Evolutionary conservation across 2,329 filamentous ascomycete genomes (phyloP).

Genomic region (Furcasterigmium furcatum): DNA sequence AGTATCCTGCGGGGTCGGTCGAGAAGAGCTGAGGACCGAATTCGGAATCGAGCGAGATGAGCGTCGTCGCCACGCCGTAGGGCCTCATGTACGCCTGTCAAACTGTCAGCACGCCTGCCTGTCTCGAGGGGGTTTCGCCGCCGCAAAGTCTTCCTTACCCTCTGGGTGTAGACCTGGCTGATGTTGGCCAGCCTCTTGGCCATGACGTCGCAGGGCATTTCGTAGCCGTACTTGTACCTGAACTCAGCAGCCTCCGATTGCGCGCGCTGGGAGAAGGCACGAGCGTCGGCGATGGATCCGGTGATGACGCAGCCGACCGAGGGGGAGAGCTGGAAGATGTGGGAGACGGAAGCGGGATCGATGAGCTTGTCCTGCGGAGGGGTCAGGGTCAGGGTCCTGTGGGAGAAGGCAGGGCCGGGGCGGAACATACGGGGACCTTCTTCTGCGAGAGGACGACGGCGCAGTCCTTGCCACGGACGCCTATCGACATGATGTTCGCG

Average conservation of each 20-base stretch:
- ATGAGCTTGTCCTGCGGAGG: constrained; percentile 87
- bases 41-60: constrained; percentile 92
- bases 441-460: constrained; percentile 98
- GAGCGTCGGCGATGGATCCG: constrained; percentile 94
- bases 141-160: constrained; percentile 50
- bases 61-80: constrained; percentile 89
- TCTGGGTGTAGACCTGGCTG: constrained; percentile 97
- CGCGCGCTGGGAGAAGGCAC: constrained; percentile 88
- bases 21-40: constrained; percentile 95
- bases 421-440: constrained; percentile 86
- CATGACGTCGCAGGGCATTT: constrained; percentile 97
- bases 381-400: not conserved
- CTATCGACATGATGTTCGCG: constrained; percentile 97
- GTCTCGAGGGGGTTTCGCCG: too few species aligned
- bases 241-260: constrained; percentile 97
- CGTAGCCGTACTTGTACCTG: constrained; percentile 97
- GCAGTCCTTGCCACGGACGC: constrained; percentile 93
- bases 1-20: constrained; percentile 97
- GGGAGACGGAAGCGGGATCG: constrained; percentile 92
- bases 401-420: constrained; percentile 6
- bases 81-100: constrained; percentile 89
- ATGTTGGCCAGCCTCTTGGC: constrained; percentile 98
- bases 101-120: constrained; percentile 22
- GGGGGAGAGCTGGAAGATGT: constrained; percentile 95
- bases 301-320: constrained; percentile 98